phyloP scores from a whole-genome alignment of 2,329 filamentous ascomycete species.

The Aspergillus pseudoglaucus region DNA sequence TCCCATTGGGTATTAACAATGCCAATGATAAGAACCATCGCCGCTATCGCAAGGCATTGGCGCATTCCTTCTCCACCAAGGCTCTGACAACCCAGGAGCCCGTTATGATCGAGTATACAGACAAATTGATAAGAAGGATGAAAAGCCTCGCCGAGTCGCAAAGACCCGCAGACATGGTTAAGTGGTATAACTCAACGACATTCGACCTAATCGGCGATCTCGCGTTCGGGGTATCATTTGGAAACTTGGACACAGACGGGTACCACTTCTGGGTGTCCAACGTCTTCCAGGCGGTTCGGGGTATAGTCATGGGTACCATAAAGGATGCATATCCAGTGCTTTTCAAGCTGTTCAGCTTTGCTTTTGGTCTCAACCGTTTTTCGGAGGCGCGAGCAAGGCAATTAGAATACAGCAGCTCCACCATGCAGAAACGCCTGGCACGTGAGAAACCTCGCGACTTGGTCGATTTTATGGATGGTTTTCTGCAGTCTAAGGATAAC shows the following conservation, averaged over 20 bases:
- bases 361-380: neutral
- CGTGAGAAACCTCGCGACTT: neutral
- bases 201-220: conserved; percentile 23
- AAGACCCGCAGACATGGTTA: conserved; percentile 13
- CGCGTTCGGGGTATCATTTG: conserved; percentile 19
- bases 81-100: conserved; percentile 32
- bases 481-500: conserved; percentile 9
- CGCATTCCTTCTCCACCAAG: conserved; percentile 36
- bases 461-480: conserved; percentile 11
- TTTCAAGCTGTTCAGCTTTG: neutral
- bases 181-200: conserved; percentile 20
- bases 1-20: conserved; percentile 6
- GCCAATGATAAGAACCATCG: conserved; percentile 16
- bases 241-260: conserved; percentile 12
- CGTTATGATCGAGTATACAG: conserved; percentile 24
- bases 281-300: conserved; percentile 9
- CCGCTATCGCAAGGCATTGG: conserved; percentile 22
- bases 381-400: conserved; percentile 1
- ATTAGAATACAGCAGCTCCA: neutral
- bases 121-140: conserved; percentile 21
- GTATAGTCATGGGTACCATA: neutral
- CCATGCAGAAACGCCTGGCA: conserved; percentile 3
- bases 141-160: conserved; percentile 4
- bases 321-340: conserved; percentile 5
- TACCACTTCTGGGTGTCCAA: conserved; percentile 18